Evolutionary conservation across 331 rosid genomes (phyloP), one percentile per base, ranked within the genome.

Genomic region (Saraca asoca): DNA sequence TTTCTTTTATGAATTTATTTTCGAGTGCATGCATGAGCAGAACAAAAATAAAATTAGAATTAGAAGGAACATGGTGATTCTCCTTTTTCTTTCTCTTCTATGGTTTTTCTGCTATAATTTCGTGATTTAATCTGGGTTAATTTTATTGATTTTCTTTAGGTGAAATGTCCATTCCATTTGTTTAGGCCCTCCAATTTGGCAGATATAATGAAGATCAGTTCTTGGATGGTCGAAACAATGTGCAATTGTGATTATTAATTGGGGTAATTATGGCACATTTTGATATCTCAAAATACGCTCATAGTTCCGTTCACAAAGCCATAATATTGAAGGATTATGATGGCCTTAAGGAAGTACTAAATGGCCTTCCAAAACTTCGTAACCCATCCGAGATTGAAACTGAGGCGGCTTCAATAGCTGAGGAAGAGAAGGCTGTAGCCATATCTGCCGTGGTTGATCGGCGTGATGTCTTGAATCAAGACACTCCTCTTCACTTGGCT

Each of bases 401-500:
- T 0, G 98, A 93, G 80, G 75, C 79, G 7, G 83, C 79, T 2
- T 87, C 98, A 17, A 51, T 82, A 65, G 88, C 83, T 4, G 98
- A 93, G 75, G 98, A 93, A 54, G 85, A 78, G 57, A 93, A 90
- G 76, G 97, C 85, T 15, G 82, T 75, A 37, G 54, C 71, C 11
- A 83, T 93, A 7, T 68, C 97, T 9, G 82, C 87, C 0, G 77
- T 82, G 49, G 62, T 86, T 66, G 91, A 93, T 70, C 78, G 82
- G 19, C 83, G 98, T 18, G 97, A 90, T 64, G 98, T 93, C 29
- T 86, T 81, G 0, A 84, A 93, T 56, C 87, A 91, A 5, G 97
- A 90, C 69, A 87, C 95, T 33, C 90, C 98, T 55, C 91, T 90
- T 58, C 98, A 93, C 78, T 69, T 93, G 80, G 90, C 95, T 56